Percentiles rank a stretch among this genome's conserved stretches.
These are phyloP conservation scores for Groenewaldozyma auringiensis DNA, from an alignment of 1,139 yeast species.

Conservation along the genomic window DNA sequence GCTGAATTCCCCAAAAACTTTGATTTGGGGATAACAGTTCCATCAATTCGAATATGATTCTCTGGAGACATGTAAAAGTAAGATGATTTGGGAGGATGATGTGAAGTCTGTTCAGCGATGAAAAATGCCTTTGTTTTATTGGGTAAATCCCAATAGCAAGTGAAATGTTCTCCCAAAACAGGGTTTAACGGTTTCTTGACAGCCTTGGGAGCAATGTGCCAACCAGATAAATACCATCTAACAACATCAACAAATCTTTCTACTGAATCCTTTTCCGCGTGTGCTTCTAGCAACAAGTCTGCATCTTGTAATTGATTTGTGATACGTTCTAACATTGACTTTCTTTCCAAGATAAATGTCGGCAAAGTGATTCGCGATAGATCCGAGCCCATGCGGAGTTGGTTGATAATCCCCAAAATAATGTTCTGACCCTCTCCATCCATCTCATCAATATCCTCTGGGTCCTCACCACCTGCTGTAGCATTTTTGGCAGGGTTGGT, in stretches of 20 bases:
- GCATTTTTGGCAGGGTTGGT: slow-evolving; percentile 5
- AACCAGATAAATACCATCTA: slow-evolving; percentile 86
- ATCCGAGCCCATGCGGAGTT: slow-evolving; percentile 88
- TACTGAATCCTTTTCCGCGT: slow-evolving; percentile 45
- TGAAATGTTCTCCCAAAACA: slow-evolving; percentile 80
- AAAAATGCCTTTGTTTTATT: slow-evolving; percentile 67
- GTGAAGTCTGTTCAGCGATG: slow-evolving; percentile 89
- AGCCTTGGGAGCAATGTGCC: slow-evolving; percentile 98
- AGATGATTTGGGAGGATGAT: slow-evolving; percentile 97
- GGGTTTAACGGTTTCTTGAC: slow-evolving; percentile 96
- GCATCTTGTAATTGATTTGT: slow-evolving; percentile 88
- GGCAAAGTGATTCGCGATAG: slow-evolving; percentile 86
- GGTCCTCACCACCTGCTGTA: slow-evolving; percentile 1
- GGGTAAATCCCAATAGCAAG: slow-evolving; percentile 87
- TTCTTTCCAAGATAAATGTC: slow-evolving; percentile 87
- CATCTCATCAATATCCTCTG: slow-evolving; percentile 74
- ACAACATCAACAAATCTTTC: slow-evolving; percentile 66
- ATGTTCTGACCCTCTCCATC: slow-evolving; percentile 87
- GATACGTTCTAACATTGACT: slow-evolving; percentile 92
- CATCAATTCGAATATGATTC: slow-evolving; percentile 76
- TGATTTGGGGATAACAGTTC: slow-evolving; percentile 79
- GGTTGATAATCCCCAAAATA: slow-evolving; percentile 77
- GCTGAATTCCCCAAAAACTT: slow-evolving; percentile 90
- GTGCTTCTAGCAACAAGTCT: slow-evolving; percentile 62
- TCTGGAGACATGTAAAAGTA: slow-evolving; percentile 85